These are phyloP conservation scores for Boletus subcaerulescens DNA, from an alignment of 768 basidiomycete species.

Conservation along the genomic window DNA sequence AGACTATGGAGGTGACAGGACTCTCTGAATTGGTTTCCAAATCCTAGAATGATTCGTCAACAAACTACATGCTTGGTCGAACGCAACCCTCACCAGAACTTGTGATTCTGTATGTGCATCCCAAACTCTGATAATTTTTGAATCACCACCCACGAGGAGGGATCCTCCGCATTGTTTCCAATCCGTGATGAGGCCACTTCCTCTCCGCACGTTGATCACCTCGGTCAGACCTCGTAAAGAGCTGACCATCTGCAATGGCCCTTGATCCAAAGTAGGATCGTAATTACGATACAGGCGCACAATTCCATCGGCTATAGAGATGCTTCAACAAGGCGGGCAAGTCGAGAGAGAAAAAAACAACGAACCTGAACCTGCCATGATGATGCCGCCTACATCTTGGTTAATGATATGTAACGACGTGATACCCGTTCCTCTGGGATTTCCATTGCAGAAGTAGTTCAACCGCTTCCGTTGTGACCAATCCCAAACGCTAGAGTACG, in stretches of 20 bases:
- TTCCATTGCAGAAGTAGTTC: conserved; percentile 86
- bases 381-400: conserved; percentile 89
- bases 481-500: conserved; percentile 76
- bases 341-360: conserved; percentile 1
- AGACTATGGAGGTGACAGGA: conserved; percentile 81
- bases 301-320: conserved; percentile 77
- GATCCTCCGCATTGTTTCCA: conserved; percentile 91
- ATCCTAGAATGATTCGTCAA: conserved; percentile 51
- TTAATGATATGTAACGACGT: conserved; percentile 92
- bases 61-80: not conserved
- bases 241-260: conserved; percentile 86
- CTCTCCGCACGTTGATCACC: conserved; percentile 67
- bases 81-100: conserved; percentile 51
- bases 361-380: conserved; percentile 83
- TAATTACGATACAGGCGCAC: conserved; percentile 93
- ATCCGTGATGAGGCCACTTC: conserved; percentile 82
- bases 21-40: conserved; percentile 87
- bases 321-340: not conserved
- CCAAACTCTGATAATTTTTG: conserved; percentile 87
- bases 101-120: conserved; percentile 89
- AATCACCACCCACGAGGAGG: conserved; percentile 89
- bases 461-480: conserved; percentile 82
- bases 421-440: conserved; percentile 75
- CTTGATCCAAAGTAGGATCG: conserved; percentile 67
- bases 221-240: conserved; percentile 89